phyloP scores from a whole-genome alignment of 257 asterid genomes.

The Solanum commersonii region DNA sequence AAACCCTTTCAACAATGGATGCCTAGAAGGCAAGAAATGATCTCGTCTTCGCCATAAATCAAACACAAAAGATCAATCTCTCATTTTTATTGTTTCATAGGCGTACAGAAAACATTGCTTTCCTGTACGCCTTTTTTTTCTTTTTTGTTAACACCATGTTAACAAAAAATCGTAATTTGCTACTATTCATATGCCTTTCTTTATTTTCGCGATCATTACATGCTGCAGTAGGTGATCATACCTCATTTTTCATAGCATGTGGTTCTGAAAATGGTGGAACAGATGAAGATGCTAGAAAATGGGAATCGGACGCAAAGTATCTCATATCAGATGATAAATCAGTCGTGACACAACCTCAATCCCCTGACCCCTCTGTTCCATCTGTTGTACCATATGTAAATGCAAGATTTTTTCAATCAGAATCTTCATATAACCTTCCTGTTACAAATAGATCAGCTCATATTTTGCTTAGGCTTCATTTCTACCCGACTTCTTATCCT shows the following conservation, averaged over 20 bases:
- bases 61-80: background rate
- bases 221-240: constrained; percentile 9
- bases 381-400: constrained; percentile 61
- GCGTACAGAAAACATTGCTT: background rate
- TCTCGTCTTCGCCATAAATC: background rate
- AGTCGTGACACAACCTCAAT: constrained; percentile 25
- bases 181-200: constrained; percentile 3
- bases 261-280: constrained; percentile 36
- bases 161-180: background rate
- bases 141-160: background rate
- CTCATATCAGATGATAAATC: constrained; percentile 26
- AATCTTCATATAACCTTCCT: constrained; percentile 45
- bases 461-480: constrained; percentile 62
- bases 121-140: constrained; percentile 20
- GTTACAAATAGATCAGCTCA: constrained; percentile 30
- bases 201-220: background rate
- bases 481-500: constrained; percentile 73
- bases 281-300: constrained; percentile 51
- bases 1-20: background rate
- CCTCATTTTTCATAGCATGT: constrained; percentile 33
- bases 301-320: constrained; percentile 60
- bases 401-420: constrained; percentile 57
- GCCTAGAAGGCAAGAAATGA: background rate
- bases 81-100: background rate
- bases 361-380: constrained; percentile 59